A percentile compares a stretch with the other conserved stretches of the same genome.
Evolutionary conservation across 2,329 filamentous ascomycete genomes (phyloP).

Genomic region (Furcasterigmium sp.): DNA sequence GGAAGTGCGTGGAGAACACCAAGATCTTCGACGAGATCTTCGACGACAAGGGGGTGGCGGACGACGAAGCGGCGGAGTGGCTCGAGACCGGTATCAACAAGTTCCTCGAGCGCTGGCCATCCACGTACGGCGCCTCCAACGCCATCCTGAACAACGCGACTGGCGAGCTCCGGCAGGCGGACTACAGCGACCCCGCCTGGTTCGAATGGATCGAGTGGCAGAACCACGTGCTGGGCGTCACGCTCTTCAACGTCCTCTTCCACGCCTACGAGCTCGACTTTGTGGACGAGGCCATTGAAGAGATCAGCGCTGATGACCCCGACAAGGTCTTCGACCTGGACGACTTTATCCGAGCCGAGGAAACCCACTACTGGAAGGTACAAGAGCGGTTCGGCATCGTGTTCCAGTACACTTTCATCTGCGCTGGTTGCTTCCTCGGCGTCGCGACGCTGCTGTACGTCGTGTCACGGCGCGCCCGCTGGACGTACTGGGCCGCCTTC

Average conservation of each 20-base stretch:
- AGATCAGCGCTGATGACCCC: conserved; percentile 16
- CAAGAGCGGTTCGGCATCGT: conserved; percentile 7
- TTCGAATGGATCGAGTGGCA: too few species aligned
- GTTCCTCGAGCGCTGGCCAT: conserved; percentile 21
- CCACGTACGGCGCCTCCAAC: conserved; percentile 15
- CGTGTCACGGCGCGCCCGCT: conserved; percentile 21
- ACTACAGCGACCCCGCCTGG: too few species aligned
- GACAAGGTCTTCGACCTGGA: conserved; percentile 8
- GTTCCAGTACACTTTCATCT: conserved; percentile 29
- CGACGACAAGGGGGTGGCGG: background rate
- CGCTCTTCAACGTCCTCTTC: conserved; percentile 5
- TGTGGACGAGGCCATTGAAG: too few species aligned
- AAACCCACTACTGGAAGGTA: conserved; percentile 6
- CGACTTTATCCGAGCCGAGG: conserved; percentile 15
- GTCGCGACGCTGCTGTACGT: conserved; percentile 24
- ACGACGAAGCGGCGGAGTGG: too few species aligned
- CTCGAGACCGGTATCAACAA: conserved; percentile 6
- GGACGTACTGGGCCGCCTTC: conserved; percentile 24
- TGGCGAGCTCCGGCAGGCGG: too few species aligned
- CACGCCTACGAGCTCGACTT: conserved; percentile 19
- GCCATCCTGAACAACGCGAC: conserved; percentile 14
- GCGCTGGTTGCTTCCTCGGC: conserved; percentile 22
- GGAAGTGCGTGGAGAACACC: conserved; percentile 19
- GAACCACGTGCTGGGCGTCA: background rate
- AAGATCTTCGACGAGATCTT: conserved; percentile 6